A percentile compares a stretch with the other conserved stretches of the same genome.
Evolutionary conservation across 2,329 filamentous ascomycete species (phyloP).

Genomic region (Thermothelomyces thermophilus): DNA sequence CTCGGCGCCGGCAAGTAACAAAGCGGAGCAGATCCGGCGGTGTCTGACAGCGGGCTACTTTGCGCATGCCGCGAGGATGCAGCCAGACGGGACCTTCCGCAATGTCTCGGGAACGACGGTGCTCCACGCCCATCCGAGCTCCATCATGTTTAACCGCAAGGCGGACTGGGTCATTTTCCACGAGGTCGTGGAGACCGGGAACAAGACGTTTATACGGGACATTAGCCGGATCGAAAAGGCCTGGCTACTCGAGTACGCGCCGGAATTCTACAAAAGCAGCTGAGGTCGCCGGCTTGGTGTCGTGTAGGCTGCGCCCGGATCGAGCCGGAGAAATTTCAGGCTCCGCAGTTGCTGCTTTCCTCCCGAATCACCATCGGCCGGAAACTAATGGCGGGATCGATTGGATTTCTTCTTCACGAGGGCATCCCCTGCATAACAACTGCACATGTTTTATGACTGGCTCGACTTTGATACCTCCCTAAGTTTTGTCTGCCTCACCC

Average conservation of each 20-base stretch:
- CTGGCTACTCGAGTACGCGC: slow-evolving; percentile 88
- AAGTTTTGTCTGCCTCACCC: too few species aligned
- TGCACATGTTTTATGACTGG: too few species aligned
- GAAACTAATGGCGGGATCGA: too few species aligned
- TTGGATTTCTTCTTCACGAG: too few species aligned
- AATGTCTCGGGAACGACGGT: slow-evolving; percentile 74
- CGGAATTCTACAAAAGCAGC: slow-evolving; percentile 67
- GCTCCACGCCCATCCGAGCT: slow-evolving; percentile 84
- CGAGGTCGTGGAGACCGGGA: slow-evolving; percentile 81
- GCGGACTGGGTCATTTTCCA: slow-evolving; percentile 96
- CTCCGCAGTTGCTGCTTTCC: too few species aligned
- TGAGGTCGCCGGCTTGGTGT: slow-evolving; percentile 17
- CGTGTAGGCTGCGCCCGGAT: too few species aligned
- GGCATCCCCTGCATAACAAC: too few species aligned
- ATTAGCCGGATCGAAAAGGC: slow-evolving; percentile 86
- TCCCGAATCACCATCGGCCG: too few species aligned
- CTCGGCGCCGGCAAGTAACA: slow-evolving; percentile 29
- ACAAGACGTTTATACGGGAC: slow-evolving; percentile 85
- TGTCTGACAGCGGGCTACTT: slow-evolving; percentile 91
- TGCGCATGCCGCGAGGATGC: slow-evolving; percentile 88
- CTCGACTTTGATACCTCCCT: too few species aligned
- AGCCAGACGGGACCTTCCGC: slow-evolving; percentile 81
- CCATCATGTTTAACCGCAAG: slow-evolving; percentile 92
- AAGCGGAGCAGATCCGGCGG: slow-evolving; percentile 69
- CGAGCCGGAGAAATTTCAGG: too few species aligned